These are phyloP conservation scores for Cladorrhinum samala DNA, from an alignment of 495 filamentous ascomycete genomes.

Conservation along the genomic window DNA sequence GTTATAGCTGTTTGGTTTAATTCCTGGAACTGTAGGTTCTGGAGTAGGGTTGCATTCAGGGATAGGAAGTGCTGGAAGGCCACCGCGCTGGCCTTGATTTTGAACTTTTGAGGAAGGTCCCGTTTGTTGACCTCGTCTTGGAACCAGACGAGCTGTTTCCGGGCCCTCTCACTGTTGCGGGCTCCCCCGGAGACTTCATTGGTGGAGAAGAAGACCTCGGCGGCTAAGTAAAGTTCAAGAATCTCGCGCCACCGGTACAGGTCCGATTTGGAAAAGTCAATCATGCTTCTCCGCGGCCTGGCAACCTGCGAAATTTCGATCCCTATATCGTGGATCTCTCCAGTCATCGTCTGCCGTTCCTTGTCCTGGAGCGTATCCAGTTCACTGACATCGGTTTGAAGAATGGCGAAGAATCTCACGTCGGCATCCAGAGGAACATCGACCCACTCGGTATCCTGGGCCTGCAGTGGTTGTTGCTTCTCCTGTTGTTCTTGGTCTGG, in stretches of 20 bases:
- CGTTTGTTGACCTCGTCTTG: conserved; percentile 48
- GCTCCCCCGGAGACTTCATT: conserved; percentile 53
- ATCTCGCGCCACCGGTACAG: conserved; percentile 66
- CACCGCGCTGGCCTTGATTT: conserved; percentile 46
- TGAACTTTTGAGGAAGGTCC: conserved; percentile 50
- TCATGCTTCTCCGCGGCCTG: conserved; percentile 38
- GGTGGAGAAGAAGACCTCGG: conserved; percentile 66
- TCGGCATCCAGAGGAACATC: conserved; percentile 63
- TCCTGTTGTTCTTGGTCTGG: neutral
- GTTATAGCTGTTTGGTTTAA: conserved; percentile 61
- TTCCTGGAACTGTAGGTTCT: conserved; percentile 65
- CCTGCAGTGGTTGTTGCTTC: neutral
- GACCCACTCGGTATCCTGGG: conserved; percentile 35
- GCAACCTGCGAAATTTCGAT: conserved; percentile 51
- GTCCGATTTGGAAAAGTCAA: conserved; percentile 52
- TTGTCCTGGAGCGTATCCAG: conserved; percentile 53
- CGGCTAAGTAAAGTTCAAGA: conserved; percentile 64
- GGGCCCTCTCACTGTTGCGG: conserved; percentile 47
- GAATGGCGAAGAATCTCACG: conserved; percentile 59
- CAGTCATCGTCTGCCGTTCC: conserved; percentile 50
- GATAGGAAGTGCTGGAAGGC: conserved; percentile 57
- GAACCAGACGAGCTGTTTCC: conserved; percentile 53
- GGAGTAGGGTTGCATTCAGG: conserved; percentile 59
- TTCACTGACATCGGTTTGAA: conserved; percentile 54
- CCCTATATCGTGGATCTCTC: conserved; percentile 50